Base-by-base conservation (phyloP, 2,329 filamentous ascomycete genomes). In the Grosmannia penicillata region DNA sequence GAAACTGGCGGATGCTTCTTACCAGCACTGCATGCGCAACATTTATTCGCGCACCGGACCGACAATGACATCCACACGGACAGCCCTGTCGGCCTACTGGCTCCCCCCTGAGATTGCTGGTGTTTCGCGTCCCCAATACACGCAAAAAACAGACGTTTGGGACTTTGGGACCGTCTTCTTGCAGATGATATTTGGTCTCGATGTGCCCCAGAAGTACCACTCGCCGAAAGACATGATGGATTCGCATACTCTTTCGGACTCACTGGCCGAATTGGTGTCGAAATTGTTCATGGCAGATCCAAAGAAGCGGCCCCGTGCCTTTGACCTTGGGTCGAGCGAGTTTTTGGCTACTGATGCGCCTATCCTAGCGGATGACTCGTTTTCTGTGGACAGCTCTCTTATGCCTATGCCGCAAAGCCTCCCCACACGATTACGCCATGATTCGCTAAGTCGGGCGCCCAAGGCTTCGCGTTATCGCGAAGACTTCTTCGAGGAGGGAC, bases 111-210 rank as follows among this genome's bases (percentile, higher is more conserved):
- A 94, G 57, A 68, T 86, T 36, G 70, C 72, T 23, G 70, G 62
- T 33, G 68, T 65, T 1, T 72, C 69, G 42, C 78, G 71, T 22
- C 68, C 68, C 23, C 65, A 80, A 55, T 66, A 79, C 59, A 76
- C 71, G 2, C 71, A 72, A 50, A 94, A 94, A 55, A 84, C 85
- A 0, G 91, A 96, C 54, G 74, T 96, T 8, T 98, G 91, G 91
- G 83, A 95, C 47, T 76, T 98, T 50, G 91, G 91, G 5, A 75
- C 95, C 23, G 72, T 95, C 6, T 82, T 95, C 49, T 58, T 94
- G 28, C 89, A 98, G 55, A 95, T 96, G 85, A 72, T 91, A 4
- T 89, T 95, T 54, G 91, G 91, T 3, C 66, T 85, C 25, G 75
- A 85, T 47, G 72, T 85, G 7, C 66, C 81, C 15, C 69, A 79